Conservation (phyloP, 495 filamentous ascomycete genomes). For the Achaetomiella virescens region DNA sequence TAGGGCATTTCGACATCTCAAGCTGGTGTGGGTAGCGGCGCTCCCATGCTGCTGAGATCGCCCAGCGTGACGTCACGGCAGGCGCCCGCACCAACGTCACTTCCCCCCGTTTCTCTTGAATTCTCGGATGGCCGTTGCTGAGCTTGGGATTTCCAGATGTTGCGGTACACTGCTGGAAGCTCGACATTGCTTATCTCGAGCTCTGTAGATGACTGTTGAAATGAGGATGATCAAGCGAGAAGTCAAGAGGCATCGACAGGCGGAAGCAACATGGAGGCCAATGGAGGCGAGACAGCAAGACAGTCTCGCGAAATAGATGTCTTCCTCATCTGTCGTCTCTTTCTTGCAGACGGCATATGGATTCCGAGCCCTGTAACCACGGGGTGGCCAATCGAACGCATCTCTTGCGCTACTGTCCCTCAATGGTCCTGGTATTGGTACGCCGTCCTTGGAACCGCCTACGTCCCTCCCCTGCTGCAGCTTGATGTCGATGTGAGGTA, state of each 20-base stretch:
- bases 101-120: neutral
- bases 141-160: too few species aligned
- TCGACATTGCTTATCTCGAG: too few species aligned
- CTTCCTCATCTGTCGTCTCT: neutral
- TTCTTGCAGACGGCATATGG: neutral
- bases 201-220: too few species aligned
- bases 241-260: too few species aligned
- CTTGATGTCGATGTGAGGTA: constrained; percentile 1
- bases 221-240: too few species aligned
- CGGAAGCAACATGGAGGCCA: too few species aligned
- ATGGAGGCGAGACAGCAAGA: too few species aligned
- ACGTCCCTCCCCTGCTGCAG: neutral
- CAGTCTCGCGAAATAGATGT: too few species aligned
- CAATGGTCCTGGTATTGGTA: neutral
- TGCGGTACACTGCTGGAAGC: too few species aligned
- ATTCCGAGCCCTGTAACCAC: neutral
- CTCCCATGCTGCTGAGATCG: neutral
- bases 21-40: neutral
- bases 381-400: neutral
- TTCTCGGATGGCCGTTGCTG: too few species aligned
- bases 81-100: constrained; percentile 1
- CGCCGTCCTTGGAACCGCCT: neutral
- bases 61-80: constrained; percentile 2
- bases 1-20: neutral
- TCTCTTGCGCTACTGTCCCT: neutral